Evolutionary conservation across 2,329 filamentous ascomycete genomes (phyloP), one percentile per base, ranked within the genome.

Genomic region (Chaetomium olivaceum): DNA sequence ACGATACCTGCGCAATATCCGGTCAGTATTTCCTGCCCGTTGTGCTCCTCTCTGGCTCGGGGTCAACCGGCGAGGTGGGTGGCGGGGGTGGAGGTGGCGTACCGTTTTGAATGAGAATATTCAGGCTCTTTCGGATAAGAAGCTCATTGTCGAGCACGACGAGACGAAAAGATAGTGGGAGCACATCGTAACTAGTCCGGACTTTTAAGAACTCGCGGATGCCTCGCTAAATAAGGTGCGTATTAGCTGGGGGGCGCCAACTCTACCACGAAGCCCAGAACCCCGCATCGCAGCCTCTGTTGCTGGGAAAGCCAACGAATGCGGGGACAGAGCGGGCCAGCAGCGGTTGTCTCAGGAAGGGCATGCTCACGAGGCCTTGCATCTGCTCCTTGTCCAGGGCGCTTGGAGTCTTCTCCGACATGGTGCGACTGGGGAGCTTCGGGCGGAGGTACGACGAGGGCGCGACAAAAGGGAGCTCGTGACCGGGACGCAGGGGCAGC

Each of bases 51-150:
- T 12, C 14, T 16, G 12, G 27, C 19, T 11, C 4, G 19, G 8
- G 46, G 16, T 2, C 2, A 16, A 43, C 39, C 16, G 39, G 39
- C 16, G 39, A 1, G 27, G n/a, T 29, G 27, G 27, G 27, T 29
- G 27, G 27, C 27, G 27, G 27, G 29, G n/a, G 14, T 6, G 43
- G 29, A 9, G 31, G 31, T 21, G 52, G 55, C 70, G 60, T 78
- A 96, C 94, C 92, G 83, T 98, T 98, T 78, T 98, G 94, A 56
- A 93, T 92, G 70, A 99, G 84, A 72, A 98, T 98, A 75, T 92
- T 93, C 74, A 99, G 82, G 78, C 93, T 97, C 85, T 98, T 97
- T 82, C 96, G 97, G 73, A 99, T 96, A 63, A 97, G 88, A 65
- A 99, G 85, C 68, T 93, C 89, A 68, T 93, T 98, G 79, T 99